A percentile compares a stretch with the other conserved stretches of the same genome.
Conservation (phyloP, 768 basidiomycete genomes). For the Leccinum variicolor region DNA sequence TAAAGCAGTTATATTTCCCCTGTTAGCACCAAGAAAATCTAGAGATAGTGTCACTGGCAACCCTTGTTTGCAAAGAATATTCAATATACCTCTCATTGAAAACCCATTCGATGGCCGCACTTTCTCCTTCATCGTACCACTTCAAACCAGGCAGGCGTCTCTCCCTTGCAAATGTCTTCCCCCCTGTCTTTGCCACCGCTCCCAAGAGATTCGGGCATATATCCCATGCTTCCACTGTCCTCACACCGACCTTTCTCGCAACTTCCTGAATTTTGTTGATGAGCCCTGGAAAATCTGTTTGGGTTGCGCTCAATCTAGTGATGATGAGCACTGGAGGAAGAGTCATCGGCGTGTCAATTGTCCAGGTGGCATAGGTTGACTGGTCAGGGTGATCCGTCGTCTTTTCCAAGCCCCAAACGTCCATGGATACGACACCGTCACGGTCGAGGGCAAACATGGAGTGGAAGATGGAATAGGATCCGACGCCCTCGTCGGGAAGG, state of each 20-base stretch:
- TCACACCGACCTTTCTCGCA: slow-evolving; percentile 31
- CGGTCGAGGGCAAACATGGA: slow-evolving; percentile 14
- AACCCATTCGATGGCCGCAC: slow-evolving; percentile 36
- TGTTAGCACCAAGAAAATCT: slow-evolving; percentile 3
- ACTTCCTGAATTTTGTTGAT: slow-evolving; percentile 32
- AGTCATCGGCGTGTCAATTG: slow-evolving; percentile 32
- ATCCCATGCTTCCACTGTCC: slow-evolving; percentile 38
- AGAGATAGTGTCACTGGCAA: background rate
- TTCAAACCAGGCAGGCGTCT: slow-evolving; percentile 43
- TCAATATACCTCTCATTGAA: slow-evolving; percentile 43
- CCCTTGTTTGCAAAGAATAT: background rate
- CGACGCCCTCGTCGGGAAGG: slow-evolving; percentile 45
- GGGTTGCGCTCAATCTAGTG: slow-evolving; percentile 36
- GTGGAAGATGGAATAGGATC: slow-evolving; percentile 38
- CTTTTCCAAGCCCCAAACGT: slow-evolving; percentile 14
- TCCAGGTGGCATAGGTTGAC: slow-evolving; percentile 40
- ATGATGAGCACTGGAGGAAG: slow-evolving; percentile 35
- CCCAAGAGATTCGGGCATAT: slow-evolving; percentile 32
- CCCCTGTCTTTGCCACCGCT: slow-evolving; percentile 27
- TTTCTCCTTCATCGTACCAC: slow-evolving; percentile 43
- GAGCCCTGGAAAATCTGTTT: slow-evolving; percentile 31
- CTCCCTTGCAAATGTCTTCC: slow-evolving; percentile 28
- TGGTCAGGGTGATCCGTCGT: background rate
- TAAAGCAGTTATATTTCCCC: background rate
- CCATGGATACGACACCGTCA: slow-evolving; percentile 4